Base-by-base conservation (phyloP, 495 filamentous ascomycete genomes). In the Lichenothelia convexa region DNA sequence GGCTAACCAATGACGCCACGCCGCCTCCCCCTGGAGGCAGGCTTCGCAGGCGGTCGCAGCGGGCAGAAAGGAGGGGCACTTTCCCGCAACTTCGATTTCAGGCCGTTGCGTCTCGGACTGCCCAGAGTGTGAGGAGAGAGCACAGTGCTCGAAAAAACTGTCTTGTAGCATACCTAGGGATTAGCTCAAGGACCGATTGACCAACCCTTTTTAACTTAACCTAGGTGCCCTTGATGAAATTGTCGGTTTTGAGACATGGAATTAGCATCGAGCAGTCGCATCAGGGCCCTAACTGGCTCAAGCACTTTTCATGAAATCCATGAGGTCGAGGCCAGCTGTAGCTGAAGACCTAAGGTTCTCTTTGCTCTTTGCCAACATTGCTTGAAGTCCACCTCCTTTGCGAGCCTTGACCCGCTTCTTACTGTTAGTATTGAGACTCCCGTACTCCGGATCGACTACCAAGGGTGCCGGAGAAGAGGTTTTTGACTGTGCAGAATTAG, bases 331-430 rank as follows among this genome's bases (percentile, higher is more conserved):
- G 17, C 56, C 56, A 33, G 62, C 3, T 51, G 54, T 19, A 38
- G 27, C 19, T 43, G 43, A 13, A 40, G 50, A 17, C 36, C 30
- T 33, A 48, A 1, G 51, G 11, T 18, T 42, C 15, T 49, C 51
- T 45, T 63, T 62, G 45, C 64, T 68, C 18, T 68, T 63, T 12
- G 64, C 66, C 15, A 76, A 48, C 16, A 71, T 45, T 30, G 68
- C 65, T 49, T 72, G 68, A n/a, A 76, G 50, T 2, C 69, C 62
- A 11, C 65, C 62, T 39, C 72, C 60, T 40, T 74, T 76, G 18
- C 71, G 48, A 16, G 64, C 54, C 40, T 73, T 73, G 18, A 67
- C 68, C 49, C 71, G 53, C 36, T 71, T 68, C 46, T 67, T 75
- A 53, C 68, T 75, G 48, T 47, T 70, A 16, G 60, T 53, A 46